These are phyloP conservation scores for Albugo laibachii DNA, from an alignment of 352 stramenopile species.

Conservation along the genomic window DNA sequence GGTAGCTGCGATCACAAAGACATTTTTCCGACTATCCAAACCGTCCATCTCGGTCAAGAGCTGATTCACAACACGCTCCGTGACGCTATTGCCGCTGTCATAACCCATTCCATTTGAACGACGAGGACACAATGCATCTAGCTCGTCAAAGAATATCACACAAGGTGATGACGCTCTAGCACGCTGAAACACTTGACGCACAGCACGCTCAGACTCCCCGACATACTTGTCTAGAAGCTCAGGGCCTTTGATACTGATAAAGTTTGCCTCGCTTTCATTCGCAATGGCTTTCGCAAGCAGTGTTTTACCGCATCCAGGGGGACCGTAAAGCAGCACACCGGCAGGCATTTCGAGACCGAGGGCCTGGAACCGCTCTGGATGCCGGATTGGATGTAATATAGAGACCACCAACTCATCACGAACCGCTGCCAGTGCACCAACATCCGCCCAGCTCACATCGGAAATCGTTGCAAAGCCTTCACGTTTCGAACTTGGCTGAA, in stretches of 20 bases:
- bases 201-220: slow-evolving; percentile 90
- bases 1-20: slow-evolving; percentile 92
- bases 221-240: slow-evolving; percentile 99
- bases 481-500: slow-evolving; percentile 96
- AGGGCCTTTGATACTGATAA: slow-evolving; percentile 97
- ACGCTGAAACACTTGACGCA: slow-evolving; percentile 93
- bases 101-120: slow-evolving; percentile 43
- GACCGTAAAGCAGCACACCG: slow-evolving; percentile 95
- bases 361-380: slow-evolving; percentile 87
- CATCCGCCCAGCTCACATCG: slow-evolving; percentile 95
- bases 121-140: slow-evolving; percentile 93
- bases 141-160: slow-evolving; percentile 99
- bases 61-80: slow-evolving; percentile 93
- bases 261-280: slow-evolving; percentile 96
- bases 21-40: slow-evolving; percentile 86
- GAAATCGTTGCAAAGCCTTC: slow-evolving; percentile 98
- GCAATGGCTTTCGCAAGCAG: slow-evolving; percentile 96
- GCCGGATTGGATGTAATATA: slow-evolving; percentile 93
- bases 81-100: slow-evolving; percentile 77
- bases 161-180: slow-evolving; percentile 94
- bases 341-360: slow-evolving; percentile 93
- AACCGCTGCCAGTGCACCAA: slow-evolving; percentile 85
- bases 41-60: slow-evolving; percentile 99
- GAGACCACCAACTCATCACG: slow-evolving; percentile 92
- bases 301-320: slow-evolving; percentile 97